Base-by-base conservation (phyloP, 768 basidiomycete species). In the Podaxis sp. region DNA sequence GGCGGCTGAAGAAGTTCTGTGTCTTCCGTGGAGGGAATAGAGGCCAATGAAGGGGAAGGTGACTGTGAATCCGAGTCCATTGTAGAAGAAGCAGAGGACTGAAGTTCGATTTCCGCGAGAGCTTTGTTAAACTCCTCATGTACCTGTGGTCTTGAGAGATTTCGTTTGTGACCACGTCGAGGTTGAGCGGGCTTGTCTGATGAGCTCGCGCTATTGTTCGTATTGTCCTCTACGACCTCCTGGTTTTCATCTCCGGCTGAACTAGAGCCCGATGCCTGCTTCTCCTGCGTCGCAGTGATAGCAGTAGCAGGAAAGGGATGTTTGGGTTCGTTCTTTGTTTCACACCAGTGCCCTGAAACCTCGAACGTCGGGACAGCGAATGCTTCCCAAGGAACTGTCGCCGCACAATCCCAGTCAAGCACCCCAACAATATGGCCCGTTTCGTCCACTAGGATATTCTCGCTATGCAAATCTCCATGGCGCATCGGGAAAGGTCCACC, bases 331-430 rank as follows among this genome's bases (percentile, higher is more conserved):
- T 70, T 61, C 30, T 73, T 74, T 2, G 72, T 61, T 36, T 75
- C 74, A 12, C 70, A 68, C 52, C 75, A 76, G 55, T 78, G 74
- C 2, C 77, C 78, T 2, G 76, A 77, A 4, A 79, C 77, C 59
- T 79, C 78, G 53, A 77, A 79, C 2, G 76, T 78, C 11, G 77
- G 76, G 8, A 77, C 77, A 11, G 77, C 78, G 52, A 77, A 77
- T 12, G 76, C 76, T 62, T 79, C 78, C 78, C 78, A 79, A 11
- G 78, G 78, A 12, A 79, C 78, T 2, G 78, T 78, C 15, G 76
- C 76, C 0, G 78, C 77, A 67, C 78, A 78, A 55, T 79, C 78
- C 78, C 78, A 79, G 59, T 79, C 78, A 30, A 79, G 68, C 2
- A 79, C 76, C 3, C 78, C 78, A 9, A 77, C 72, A 53, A 79